Evolutionary conservation across 371 early-diverging fungal species (phyloP).

Genomic region (Mortierella sp.): DNA sequence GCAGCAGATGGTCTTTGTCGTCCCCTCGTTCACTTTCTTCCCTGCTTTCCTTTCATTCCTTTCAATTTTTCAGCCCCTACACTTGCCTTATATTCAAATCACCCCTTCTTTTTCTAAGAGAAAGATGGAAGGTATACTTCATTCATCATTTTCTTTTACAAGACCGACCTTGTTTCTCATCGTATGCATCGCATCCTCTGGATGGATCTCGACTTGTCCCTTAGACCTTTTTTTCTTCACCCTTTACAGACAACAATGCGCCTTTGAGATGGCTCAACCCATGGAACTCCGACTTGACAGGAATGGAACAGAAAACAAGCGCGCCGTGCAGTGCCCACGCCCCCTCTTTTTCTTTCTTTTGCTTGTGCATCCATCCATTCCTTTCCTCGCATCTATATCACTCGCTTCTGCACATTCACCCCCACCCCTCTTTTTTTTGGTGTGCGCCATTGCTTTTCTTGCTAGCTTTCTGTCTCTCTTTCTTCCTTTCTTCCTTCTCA

Average conservation of each 20-base stretch:
- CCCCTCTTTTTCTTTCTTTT: background rate
- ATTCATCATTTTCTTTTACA: background rate
- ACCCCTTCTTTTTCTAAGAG: background rate
- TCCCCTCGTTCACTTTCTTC: background rate
- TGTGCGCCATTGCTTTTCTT: background rate
- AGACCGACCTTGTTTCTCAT: background rate
- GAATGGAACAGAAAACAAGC: background rate
- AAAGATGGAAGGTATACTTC: background rate
- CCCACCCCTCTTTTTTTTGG: background rate
- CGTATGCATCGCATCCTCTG: background rate
- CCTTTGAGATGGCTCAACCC: conserved; percentile 11
- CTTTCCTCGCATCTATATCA: background rate
- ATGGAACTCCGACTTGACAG: background rate
- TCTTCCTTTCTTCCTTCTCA: background rate
- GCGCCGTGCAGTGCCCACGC: conserved; percentile 15
- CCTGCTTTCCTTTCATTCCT: background rate
- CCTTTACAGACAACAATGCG: background rate
- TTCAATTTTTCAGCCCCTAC: background rate
- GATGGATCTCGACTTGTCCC: conserved; percentile 12
- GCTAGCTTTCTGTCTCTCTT: background rate
- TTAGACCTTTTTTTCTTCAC: background rate
- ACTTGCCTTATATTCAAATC: background rate
- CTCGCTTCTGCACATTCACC: background rate
- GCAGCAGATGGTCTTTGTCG: background rate
- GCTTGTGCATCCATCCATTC: background rate